Evolutionary conservation across 1,284 basidiomycete genomes (phyloP).

Genomic region (Mycena citricolor): DNA sequence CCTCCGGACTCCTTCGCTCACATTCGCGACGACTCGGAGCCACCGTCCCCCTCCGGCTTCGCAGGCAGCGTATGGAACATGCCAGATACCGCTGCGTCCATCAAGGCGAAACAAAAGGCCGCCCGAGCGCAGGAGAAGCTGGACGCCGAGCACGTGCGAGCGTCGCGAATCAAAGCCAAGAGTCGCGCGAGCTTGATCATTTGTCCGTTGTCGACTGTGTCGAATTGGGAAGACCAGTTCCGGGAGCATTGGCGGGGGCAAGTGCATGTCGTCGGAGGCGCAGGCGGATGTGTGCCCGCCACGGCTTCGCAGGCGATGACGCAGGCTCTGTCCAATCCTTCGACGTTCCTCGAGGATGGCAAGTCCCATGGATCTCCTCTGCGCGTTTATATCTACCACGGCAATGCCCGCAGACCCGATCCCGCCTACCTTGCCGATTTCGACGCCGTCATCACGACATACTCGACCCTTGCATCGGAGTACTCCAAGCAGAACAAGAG

Average conservation of each 20-base stretch:
- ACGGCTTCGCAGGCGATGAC: conserved; percentile 27
- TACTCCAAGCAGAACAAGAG: conserved; percentile 86
- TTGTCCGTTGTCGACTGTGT: conserved; percentile 94
- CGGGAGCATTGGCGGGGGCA: conserved; percentile 91
- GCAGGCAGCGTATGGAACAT: conserved; percentile 81
- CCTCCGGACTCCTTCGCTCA: conserved; percentile 48
- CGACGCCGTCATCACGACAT: conserved; percentile 97
- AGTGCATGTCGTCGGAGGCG: conserved; percentile 80
- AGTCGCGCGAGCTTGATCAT: conserved; percentile 94
- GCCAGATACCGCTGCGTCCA: conserved; percentile 50
- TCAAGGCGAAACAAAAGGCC: conserved; percentile 64
- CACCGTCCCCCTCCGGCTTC: conserved; percentile 63
- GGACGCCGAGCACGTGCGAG: conserved; percentile 66
- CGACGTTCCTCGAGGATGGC: conserved; percentile 33
- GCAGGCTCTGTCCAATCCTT: conserved; percentile 25
- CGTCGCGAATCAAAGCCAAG: conserved; percentile 72
- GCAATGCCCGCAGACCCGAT: conserved; percentile 85
- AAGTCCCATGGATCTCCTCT: conserved; percentile 51
- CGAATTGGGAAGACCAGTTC: conserved; percentile 99
- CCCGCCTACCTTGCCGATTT: conserved; percentile 86
- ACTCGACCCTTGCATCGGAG: conserved; percentile 92
- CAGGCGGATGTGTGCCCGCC: conserved; percentile 42
- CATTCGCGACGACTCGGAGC: conserved; percentile 40
- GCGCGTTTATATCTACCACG: conserved; percentile 95
- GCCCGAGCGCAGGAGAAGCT: conserved; percentile 64